Evolutionary conservation across 208 protist species (phyloP).

Genomic region (Trichomonas gallinae): DNA sequence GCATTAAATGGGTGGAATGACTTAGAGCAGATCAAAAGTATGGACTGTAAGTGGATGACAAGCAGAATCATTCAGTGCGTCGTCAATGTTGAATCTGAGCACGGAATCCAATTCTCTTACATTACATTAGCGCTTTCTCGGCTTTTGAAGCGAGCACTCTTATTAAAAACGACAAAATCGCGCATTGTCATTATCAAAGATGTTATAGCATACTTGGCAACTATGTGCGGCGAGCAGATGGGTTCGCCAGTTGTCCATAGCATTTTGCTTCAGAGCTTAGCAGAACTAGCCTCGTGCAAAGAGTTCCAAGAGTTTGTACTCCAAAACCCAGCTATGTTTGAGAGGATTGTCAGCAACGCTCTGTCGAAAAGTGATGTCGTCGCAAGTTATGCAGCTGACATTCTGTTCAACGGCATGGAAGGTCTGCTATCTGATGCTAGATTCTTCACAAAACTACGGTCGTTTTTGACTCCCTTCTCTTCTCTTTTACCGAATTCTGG

Average conservation of each 20-base stretch:
- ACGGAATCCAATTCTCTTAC: not conserved
- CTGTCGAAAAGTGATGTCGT: not conserved
- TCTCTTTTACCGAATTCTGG: not conserved
- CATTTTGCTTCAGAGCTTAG: not conserved
- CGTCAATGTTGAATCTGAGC: not conserved
- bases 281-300: not conserved
- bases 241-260: not conserved
- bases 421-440: not conserved
- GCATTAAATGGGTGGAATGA: not conserved
- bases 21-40: not conserved
- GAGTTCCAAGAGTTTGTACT: not conserved
- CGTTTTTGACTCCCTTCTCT: not conserved
- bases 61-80: not conserved
- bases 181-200: not conserved
- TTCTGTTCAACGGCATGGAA: not conserved
- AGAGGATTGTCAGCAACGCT: no score
- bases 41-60: not conserved
- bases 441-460: not conserved
- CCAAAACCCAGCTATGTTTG: not conserved
- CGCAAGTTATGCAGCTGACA: not conserved
- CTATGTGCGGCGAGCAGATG: not conserved
- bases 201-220: not conserved
- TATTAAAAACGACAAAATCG: not conserved
- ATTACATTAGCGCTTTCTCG: not conserved
- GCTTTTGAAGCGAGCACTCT: not conserved